Evolutionary conservation across 371 early-diverging fungal genomes (phyloP), one percentile per base, ranked within the genome.

Genomic region (Apophysomyces sp.): DNA sequence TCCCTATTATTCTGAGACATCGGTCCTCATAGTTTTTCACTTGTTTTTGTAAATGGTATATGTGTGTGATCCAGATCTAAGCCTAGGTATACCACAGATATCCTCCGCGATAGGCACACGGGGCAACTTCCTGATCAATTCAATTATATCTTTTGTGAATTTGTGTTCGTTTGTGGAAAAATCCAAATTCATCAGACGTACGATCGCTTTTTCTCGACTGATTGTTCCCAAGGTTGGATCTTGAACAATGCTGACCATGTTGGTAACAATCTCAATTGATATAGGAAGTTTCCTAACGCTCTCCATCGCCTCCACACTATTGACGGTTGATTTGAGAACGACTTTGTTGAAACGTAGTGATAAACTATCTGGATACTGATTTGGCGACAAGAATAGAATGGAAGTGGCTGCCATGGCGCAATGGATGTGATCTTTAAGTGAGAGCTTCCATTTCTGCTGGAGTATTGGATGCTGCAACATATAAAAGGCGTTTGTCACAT

Each of bases 361-460:
- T 18, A 63, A 41, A 57, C 63, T 63, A n/a, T 67, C 68, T n/a
- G 63, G 55, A 32, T 67, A 63, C 36, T 60, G 68, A 58, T 63
- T 44, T 63, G 44, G 37, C 52, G 61, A 57, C 54, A 67, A 63
- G 54, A 67, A 54, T 24, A 67, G 55, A 62, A 67, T 57, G 44
- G 27, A 27, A 30, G 32, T 56, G 57, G 61, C 52, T 52, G 67
- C 68, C 60, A 67, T 52, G 56, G 63, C 63, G 37, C 36, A 53
- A 51, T 63, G 68, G 37, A 68, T 61, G 52, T 61, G 63, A 34
- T 61, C 58, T 61, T 68, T 58, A 26, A 68, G 58, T 28, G 68
- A 58, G 15, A 63, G 44, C 58, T 61, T 68, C 64, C 68, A 63
- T 52, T 65, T 63, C 49, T 60, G 57, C 21, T 65, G 39, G 41